phyloP scores from a whole-genome alignment of 441 rosid species.

The Populus hybrid region DNA sequence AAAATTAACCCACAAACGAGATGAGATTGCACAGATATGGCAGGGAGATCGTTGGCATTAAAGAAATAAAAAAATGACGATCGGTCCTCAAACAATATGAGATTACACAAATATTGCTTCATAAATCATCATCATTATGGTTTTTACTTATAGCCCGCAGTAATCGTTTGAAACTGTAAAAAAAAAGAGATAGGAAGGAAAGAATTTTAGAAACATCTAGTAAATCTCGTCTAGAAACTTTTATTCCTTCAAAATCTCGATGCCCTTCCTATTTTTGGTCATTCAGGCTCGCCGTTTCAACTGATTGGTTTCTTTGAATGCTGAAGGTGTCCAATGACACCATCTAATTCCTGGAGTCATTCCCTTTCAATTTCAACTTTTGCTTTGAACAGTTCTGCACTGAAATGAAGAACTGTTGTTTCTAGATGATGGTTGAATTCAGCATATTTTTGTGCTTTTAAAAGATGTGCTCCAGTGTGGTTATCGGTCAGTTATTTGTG shows the following conservation, averaged over 20 bases:
- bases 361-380: background rate
- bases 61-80: too few relatives aligned
- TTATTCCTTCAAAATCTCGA: too few relatives aligned
- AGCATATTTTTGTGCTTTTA: too few relatives aligned
- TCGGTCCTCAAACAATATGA: too few relatives aligned
- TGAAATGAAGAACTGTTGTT: background rate
- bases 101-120: background rate
- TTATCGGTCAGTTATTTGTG: background rate
- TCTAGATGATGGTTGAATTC: background rate
- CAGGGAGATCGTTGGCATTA: too few relatives aligned
- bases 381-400: background rate
- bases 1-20: background rate
- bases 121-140: background rate
- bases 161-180: background rate
- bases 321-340: background rate
- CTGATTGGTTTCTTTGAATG: background rate
- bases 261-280: too few relatives aligned
- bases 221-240: too few relatives aligned
- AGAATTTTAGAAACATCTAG: too few relatives aligned
- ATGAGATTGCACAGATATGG: background rate
- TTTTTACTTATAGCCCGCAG: background rate
- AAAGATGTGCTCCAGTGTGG: background rate
- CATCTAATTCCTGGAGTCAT: background rate
- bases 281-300: background rate
- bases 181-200: too few relatives aligned